These are phyloP conservation scores for Solanum pimpinellifolium DNA, from an alignment of 257 asterid genomes.

Conservation along the genomic window DNA sequence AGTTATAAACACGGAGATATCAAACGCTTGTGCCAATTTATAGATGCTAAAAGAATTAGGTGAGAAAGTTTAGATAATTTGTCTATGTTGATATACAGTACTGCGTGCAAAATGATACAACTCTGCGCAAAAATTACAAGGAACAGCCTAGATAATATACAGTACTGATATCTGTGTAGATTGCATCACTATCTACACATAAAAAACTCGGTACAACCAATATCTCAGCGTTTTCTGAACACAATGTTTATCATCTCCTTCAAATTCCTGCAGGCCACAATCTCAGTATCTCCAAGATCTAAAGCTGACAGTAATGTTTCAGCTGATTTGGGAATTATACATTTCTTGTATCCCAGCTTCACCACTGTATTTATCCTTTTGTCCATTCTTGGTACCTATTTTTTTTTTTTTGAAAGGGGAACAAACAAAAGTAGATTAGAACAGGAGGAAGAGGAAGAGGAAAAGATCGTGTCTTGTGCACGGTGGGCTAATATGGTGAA, in stretches of 20 bases:
- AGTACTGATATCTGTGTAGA: background rate
- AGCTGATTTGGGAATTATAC: slow-evolving; percentile 59
- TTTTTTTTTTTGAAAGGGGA: background rate
- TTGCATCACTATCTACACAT: background rate
- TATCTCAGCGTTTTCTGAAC: slow-evolving; percentile 22
- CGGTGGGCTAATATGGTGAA: background rate
- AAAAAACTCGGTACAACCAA: background rate
- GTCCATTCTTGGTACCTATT: slow-evolving; percentile 77
- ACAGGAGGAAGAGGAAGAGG: background rate
- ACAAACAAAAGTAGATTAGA: background rate
- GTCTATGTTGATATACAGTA: slow-evolving; percentile 5
- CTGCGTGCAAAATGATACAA: background rate
- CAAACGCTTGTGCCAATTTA: background rate
- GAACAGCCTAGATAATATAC: background rate
- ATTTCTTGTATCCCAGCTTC: slow-evolving; percentile 75
- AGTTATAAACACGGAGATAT: background rate
- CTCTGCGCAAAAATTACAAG: background rate
- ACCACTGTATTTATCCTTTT: slow-evolving; percentile 64
- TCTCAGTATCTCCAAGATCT: slow-evolving; percentile 38
- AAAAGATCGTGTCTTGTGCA: background rate
- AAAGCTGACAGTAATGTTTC: slow-evolving; percentile 29
- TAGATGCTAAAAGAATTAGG: background rate
- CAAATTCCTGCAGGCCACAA: slow-evolving; percentile 60
- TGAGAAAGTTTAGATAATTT: background rate
- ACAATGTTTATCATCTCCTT: slow-evolving; percentile 82